Evolutionary conservation across 192 early-diverging fungal genomes (phyloP).

Genomic region (Umbelopsis sp.): DNA sequence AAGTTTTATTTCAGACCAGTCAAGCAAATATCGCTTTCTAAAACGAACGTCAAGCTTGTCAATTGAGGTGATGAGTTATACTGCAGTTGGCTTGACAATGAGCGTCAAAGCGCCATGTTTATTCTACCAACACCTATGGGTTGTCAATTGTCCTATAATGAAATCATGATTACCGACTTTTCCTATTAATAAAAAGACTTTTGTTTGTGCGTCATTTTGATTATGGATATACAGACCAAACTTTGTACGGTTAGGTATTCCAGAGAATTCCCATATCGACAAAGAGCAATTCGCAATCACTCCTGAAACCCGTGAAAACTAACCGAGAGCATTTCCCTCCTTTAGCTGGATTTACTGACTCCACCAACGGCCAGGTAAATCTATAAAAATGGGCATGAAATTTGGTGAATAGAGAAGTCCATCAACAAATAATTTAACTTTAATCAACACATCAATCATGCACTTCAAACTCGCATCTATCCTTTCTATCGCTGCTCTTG

Average conservation of each 20-base stretch:
- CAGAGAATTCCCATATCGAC: background rate
- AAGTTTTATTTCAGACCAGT: slow-evolving; percentile 2
- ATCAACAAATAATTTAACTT: background rate
- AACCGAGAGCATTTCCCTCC: background rate
- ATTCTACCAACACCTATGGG: background rate
- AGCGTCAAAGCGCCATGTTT: too few species aligned
- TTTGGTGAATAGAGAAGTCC: background rate
- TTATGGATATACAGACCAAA: background rate
- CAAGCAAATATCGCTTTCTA: background rate
- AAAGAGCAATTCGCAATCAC: background rate
- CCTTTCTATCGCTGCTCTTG: slow-evolving; percentile 1
- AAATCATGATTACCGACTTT: background rate
- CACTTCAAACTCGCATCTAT: background rate
- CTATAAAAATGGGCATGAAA: background rate
- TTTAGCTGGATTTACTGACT: too few species aligned
- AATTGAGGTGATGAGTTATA: background rate
- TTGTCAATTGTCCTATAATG: background rate
- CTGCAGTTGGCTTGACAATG: too few species aligned
- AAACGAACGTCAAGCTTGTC: background rate
- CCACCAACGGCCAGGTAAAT: background rate
- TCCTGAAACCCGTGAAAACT: background rate
- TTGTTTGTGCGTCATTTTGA: background rate
- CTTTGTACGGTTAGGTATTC: background rate
- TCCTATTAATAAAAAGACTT: background rate
- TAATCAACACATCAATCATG: background rate